A percentile compares a stretch with the other conserved stretches of the same genome.
Conservation (phyloP, 2,329 filamentous ascomycete genomes). For the Cadophora luteo-olivacea region DNA sequence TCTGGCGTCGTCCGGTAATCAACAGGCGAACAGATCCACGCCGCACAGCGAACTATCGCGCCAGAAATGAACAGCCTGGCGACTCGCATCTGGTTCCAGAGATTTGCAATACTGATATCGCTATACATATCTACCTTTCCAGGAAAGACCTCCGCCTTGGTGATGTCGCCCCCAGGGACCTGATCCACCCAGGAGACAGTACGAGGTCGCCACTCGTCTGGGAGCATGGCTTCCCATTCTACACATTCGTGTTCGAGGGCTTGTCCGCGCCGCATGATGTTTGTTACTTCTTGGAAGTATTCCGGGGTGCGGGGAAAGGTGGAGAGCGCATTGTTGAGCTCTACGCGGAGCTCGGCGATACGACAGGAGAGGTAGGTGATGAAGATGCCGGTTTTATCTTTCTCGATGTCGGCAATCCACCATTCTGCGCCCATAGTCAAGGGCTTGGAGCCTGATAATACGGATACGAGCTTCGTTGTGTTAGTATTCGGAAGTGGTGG, state of each 20-base stretch:
- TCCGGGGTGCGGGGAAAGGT: conserved; percentile 54
- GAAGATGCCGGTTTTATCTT: conserved; percentile 56
- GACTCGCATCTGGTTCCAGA: conserved; percentile 62
- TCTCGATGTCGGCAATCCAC: conserved; percentile 62
- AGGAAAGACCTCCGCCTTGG: conserved; percentile 62
- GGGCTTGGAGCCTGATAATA: conserved; percentile 58
- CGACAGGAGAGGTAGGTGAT: conserved; percentile 55
- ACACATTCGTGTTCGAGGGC: conserved; percentile 58
- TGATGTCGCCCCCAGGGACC: conserved; percentile 58
- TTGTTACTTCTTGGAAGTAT: conserved; percentile 57
- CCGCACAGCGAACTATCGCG: conserved; percentile 63
- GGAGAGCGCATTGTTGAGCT: conserved; percentile 58
- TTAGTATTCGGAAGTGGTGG: conserved; percentile 57
- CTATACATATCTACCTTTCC: conserved; percentile 65
- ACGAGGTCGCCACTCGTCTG: conserved; percentile 56
- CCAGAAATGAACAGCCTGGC: conserved; percentile 61
- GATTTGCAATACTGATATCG: conserved; percentile 63
- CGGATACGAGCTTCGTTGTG: conserved; percentile 61
- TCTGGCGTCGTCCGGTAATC: conserved; percentile 69
- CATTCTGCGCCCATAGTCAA: conserved; percentile 62
- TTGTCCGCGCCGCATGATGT: conserved; percentile 59
- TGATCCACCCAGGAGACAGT: conserved; percentile 64
- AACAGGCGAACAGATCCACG: conserved; percentile 64
- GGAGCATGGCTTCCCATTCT: conserved; percentile 58
- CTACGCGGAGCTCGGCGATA: conserved; percentile 61